These are phyloP conservation scores for Prunella vulgaris DNA, from an alignment of 257 asterid genomes.

Conservation along the genomic window DNA sequence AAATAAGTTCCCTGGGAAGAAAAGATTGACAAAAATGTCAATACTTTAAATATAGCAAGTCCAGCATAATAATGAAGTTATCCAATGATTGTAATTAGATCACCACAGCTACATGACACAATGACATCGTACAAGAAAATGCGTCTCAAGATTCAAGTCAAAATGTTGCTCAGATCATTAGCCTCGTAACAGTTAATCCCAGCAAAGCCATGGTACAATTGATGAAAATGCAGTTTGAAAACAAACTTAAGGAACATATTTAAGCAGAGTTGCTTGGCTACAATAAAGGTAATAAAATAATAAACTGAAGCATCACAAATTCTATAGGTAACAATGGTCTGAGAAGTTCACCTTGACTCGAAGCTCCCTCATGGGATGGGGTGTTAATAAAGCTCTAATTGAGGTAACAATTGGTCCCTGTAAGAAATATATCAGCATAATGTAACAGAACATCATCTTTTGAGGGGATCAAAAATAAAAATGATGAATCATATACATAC, in stretches of 20 bases:
- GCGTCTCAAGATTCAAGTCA: conserved; percentile 10
- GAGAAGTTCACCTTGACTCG: conserved; percentile 74
- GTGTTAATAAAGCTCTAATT: conserved; percentile 89
- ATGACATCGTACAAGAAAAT: not conserved
- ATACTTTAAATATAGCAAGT: not conserved
- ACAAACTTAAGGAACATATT: not conserved
- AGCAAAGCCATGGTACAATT: not conserved
- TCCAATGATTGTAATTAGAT: not conserved
- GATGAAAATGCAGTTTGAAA: not conserved
- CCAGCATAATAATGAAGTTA: not conserved
- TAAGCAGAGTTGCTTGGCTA: not conserved
- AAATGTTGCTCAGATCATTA: conserved; percentile 1
- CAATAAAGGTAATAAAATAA: conserved; percentile 1
- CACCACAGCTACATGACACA: not conserved
- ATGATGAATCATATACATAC: conserved; percentile 28
- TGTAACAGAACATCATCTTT: conserved; percentile 9
- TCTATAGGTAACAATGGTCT: not conserved
- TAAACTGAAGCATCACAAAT: not conserved
- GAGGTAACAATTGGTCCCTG: conserved; percentile 88
- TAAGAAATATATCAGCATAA: conserved; percentile 13
- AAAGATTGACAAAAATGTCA: conserved; percentile 14
- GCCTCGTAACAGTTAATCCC: conserved; percentile 3
- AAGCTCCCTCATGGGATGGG: conserved; percentile 99
- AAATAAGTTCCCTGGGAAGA: conserved; percentile 73
- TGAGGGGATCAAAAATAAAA: conserved; percentile 15